Evolutionary conservation across 192 early-diverging fungal genomes (phyloP).

Genomic region (Backusella parvicylindrica): DNA sequence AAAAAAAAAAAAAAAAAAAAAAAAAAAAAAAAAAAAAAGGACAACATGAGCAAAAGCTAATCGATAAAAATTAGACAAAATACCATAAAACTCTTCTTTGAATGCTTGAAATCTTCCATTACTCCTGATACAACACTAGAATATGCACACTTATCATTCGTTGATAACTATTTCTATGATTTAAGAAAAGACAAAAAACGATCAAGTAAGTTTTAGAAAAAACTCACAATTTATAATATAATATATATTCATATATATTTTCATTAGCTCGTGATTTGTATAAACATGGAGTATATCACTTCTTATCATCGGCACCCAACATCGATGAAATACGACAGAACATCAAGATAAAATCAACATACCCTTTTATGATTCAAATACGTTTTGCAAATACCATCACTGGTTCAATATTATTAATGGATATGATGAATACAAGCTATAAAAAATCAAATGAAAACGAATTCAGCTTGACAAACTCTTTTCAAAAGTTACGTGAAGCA

Average conservation of each 20-base stretch:
- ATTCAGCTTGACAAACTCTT: background rate
- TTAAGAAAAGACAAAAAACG: background rate
- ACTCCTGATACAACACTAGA: background rate
- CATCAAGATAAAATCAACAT: background rate
- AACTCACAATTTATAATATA: background rate
- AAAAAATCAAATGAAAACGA: background rate
- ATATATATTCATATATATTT: background rate
- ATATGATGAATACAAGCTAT: background rate
- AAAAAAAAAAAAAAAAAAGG: background rate
- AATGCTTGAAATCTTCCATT: background rate
- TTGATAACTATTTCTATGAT: background rate
- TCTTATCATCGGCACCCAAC: background rate
- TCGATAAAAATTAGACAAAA: background rate
- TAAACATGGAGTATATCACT: background rate
- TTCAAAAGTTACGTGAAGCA: background rate
- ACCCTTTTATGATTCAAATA: background rate
- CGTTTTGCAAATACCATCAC: background rate
- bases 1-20: too few species aligned
- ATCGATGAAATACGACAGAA: background rate
- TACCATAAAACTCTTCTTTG: background rate
- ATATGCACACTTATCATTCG: background rate
- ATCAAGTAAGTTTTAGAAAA: background rate
- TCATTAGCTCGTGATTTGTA: background rate
- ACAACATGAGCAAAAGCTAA: too few species aligned
- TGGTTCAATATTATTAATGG: background rate